These are phyloP conservation scores for Canariomyces notabilis DNA, from an alignment of 2,329 filamentous ascomycete species.

Conservation along the genomic window DNA sequence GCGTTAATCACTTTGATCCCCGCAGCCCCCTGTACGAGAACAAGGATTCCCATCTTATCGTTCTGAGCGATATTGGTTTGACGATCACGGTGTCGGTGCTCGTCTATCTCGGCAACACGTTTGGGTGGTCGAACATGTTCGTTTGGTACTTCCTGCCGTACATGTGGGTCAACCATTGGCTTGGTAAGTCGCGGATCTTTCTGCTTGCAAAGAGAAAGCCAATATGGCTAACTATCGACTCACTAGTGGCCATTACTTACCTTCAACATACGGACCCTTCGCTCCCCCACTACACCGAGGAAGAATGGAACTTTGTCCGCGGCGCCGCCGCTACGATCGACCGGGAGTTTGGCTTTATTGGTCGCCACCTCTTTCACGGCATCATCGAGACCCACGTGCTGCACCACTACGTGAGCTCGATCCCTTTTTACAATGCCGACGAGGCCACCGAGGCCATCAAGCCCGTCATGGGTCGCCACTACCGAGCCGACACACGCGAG, in stretches of 20 bases:
- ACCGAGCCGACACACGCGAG: conserved; percentile 73
- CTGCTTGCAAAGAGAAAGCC: conserved; percentile 8
- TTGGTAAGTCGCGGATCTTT: conserved; percentile 53
- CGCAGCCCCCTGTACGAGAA: conserved; percentile 84
- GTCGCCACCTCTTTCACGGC: conserved; percentile 83
- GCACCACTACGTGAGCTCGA: conserved; percentile 94
- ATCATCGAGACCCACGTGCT: conserved; percentile 98
- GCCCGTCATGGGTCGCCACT: conserved; percentile 91
- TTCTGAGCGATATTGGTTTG: conserved; percentile 80
- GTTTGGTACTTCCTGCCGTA: conserved; percentile 97
- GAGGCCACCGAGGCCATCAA: conserved; percentile 93
- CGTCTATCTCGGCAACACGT: conserved; percentile 66
- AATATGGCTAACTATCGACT: conserved; percentile 22
- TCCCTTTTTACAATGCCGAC: conserved; percentile 94
- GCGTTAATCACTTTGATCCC: conserved; percentile 95
- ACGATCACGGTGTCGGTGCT: conserved; percentile 57
- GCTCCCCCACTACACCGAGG: conserved; percentile 83
- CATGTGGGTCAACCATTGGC: conserved; percentile 98
- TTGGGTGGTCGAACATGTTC: conserved; percentile 78
- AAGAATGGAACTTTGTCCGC: conserved; percentile 88
- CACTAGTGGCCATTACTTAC: conserved; percentile 86
- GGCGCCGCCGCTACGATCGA: conserved; percentile 95
- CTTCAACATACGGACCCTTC: conserved; percentile 95
- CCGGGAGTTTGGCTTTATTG: conserved; percentile 94
- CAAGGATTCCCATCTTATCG: conserved; percentile 82